Base-by-base conservation (phyloP, 805 yeast genomes). In the Candida pseudoglaebosa region DNA sequence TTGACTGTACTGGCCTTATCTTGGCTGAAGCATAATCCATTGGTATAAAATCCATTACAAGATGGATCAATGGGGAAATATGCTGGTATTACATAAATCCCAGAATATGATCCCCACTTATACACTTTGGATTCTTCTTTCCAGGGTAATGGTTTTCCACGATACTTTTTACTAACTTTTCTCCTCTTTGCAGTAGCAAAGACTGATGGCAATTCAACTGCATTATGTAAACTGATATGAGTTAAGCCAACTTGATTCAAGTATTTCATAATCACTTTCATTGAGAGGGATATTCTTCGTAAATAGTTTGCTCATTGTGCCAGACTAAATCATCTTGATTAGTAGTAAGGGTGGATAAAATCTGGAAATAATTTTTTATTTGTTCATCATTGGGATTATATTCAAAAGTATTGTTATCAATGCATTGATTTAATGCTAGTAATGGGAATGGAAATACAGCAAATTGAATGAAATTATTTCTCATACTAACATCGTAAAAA, bases 361-460 rank as follows among this genome's bases (percentile, higher is more conserved):
- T 7, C 18, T 14, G 15, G 17, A 24, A 20, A 19, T 39, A 39
- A 17, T 28, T 24, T 1, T 36, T 4, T 12, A 38, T 28, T 10
- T 36, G 36, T 18, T 12, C 14, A 7, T 21, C 34, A 17, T 22
- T 36, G 18, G 50, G 45, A 7, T 20, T 34, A 19, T 22, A 47
- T 5, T 34, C 16, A 30, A 42, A 45, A 15, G 34, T 30, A 15
- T 37, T 5, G 24, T 34, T 32, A 15, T 36, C 28, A 16, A 48
- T 46, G 9, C 40, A 39, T 13, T 40, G 32, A 16, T 33, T 29
- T 8, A 46, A 15, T 24, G 14, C 19, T 10, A 22, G 24, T 19
- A 49, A 38, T 4, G 62, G 62, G 29, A 56, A 54, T 3, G 52
- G 50, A 33, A 32, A 43, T 6, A 32, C 35, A 12, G 49, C 39